Percentiles rank a stretch among this genome's conserved stretches.
Conservation (phyloP, 176 grass and related monocot species). For the Triticum monococcum region DNA sequence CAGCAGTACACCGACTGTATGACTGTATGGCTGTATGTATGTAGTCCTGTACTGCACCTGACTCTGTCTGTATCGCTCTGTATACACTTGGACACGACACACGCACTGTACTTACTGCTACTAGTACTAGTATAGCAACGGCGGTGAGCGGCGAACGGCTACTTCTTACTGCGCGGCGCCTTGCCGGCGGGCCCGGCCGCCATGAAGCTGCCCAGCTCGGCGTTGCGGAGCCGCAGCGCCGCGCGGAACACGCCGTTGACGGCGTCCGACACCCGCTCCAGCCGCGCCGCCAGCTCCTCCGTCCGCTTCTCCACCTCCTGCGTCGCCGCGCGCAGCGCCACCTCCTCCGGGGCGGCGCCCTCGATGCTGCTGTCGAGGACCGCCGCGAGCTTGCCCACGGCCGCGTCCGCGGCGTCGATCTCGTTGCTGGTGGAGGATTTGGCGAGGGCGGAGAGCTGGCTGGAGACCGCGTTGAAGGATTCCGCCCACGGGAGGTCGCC, state of each 20-base stretch:
- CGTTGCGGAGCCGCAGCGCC: slow-evolving; percentile 59
- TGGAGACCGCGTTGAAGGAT: slow-evolving; percentile 56
- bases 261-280: slow-evolving; percentile 55
- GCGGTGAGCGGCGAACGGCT: background rate
- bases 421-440: slow-evolving; percentile 12
- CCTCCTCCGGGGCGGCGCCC: background rate
- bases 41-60: background rate
- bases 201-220: slow-evolving; percentile 44
- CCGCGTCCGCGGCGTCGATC: slow-evolving; percentile 44
- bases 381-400: slow-evolving; percentile 30
- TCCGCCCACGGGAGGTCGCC: slow-evolving; percentile 54
- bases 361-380: slow-evolving; percentile 3
- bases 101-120: background rate
- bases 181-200: slow-evolving; percentile 22
- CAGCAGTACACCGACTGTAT: background rate
- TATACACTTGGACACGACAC: background rate
- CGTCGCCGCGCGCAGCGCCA: slow-evolving; percentile 10
- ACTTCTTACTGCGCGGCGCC: slow-evolving; percentile 10
- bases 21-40: no score
- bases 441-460: slow-evolving; percentile 23
- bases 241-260: slow-evolving; percentile 64
- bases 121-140: background rate
- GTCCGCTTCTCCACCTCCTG: slow-evolving; percentile 50
- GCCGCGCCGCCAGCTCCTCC: slow-evolving; percentile 51
- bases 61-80: background rate